A percentile compares a stretch with the other conserved stretches of the same genome.
phyloP scores from a whole-genome alignment of 768 basidiomycete species.

The Termitomyces eurrhizus region DNA sequence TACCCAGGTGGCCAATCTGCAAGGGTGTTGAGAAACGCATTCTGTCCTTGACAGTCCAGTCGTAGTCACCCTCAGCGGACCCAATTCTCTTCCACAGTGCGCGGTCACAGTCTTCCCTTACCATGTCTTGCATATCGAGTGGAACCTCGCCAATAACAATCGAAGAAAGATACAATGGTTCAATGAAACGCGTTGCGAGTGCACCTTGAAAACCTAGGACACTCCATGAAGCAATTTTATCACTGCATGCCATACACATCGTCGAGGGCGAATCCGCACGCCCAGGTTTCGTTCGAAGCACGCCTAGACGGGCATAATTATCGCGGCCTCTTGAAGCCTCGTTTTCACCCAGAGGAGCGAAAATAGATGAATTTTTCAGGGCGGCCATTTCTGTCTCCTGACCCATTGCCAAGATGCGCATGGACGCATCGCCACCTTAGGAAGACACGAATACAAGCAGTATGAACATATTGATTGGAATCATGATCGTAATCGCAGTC shows the following conservation, averaged over 20 bases:
- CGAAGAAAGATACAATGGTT: conserved; percentile 59
- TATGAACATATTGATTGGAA: conserved; percentile 6
- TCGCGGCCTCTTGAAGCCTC: conserved; percentile 70
- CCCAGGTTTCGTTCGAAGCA: conserved; percentile 91
- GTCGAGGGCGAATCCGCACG: conserved; percentile 86
- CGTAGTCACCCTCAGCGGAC: conserved; percentile 34
- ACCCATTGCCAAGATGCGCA: conserved; percentile 64
- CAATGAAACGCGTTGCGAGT: conserved; percentile 50
- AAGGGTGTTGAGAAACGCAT: background rate
- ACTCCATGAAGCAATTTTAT: conserved; percentile 90
- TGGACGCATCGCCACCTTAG: conserved; percentile 88
- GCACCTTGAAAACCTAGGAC: conserved; percentile 86
- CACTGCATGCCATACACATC: conserved; percentile 87
- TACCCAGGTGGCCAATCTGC: conserved; percentile 49
- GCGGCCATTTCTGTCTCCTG: conserved; percentile 73
- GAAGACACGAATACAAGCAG: background rate
- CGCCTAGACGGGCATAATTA: conserved; percentile 70
- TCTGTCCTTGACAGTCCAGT: background rate
- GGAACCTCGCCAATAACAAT: conserved; percentile 76
- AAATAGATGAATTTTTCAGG: conserved; percentile 50
- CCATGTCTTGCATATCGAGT: conserved; percentile 29
- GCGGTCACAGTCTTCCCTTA: conserved; percentile 60
- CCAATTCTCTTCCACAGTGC: conserved; percentile 62
- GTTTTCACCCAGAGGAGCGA: conserved; percentile 29
- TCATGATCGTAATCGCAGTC: conserved; percentile 15